Conservation (phyloP, 192 early-diverging fungal genomes). For the Entomortierella parvispora region DNA sequence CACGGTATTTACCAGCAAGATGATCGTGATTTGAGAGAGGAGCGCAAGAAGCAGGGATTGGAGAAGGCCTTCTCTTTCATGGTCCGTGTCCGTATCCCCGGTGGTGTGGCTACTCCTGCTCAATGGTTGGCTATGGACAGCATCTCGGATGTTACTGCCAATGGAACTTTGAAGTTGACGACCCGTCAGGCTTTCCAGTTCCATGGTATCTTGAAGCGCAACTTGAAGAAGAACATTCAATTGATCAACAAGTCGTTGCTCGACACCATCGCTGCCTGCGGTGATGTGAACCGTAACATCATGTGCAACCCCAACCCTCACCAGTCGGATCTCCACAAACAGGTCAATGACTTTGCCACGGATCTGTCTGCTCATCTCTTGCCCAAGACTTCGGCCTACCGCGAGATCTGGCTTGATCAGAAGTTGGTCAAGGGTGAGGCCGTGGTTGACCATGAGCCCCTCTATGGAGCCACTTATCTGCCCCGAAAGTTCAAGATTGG, state of each 20-base stretch:
- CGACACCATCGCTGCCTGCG: constrained; percentile 96
- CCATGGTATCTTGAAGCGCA: constrained; percentile 93
- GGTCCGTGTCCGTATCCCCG: constrained; percentile 95
- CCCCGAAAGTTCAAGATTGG: constrained; percentile 98
- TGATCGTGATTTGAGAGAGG: constrained; percentile 93
- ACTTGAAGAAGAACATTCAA: constrained; percentile 88
- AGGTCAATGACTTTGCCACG: constrained; percentile 78
- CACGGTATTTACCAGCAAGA: constrained; percentile 98
- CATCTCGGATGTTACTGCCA: constrained; percentile 86
- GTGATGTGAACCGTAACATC: constrained; percentile 98
- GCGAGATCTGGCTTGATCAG: constrained; percentile 97
- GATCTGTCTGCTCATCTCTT: constrained; percentile 81
- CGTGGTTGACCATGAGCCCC: constrained; percentile 87
- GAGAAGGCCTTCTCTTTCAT: constrained; percentile 97
- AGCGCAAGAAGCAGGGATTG: constrained; percentile 82
- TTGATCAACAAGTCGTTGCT: constrained; percentile 92
- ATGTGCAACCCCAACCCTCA: constrained; percentile 92
- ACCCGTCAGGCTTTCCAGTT: constrained; percentile 98
- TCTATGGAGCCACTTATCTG: constrained; percentile 93
- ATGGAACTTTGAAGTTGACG: constrained; percentile 92
- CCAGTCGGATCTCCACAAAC: constrained; percentile 79
- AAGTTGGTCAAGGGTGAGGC: constrained; percentile 85
- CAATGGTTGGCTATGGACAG: constrained; percentile 97
- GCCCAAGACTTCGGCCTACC: constrained; percentile 91
- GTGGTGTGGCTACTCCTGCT: constrained; percentile 85